Conservation (phyloP, 192 early-diverging fungal genomes). For the Backusella sp. region DNA sequence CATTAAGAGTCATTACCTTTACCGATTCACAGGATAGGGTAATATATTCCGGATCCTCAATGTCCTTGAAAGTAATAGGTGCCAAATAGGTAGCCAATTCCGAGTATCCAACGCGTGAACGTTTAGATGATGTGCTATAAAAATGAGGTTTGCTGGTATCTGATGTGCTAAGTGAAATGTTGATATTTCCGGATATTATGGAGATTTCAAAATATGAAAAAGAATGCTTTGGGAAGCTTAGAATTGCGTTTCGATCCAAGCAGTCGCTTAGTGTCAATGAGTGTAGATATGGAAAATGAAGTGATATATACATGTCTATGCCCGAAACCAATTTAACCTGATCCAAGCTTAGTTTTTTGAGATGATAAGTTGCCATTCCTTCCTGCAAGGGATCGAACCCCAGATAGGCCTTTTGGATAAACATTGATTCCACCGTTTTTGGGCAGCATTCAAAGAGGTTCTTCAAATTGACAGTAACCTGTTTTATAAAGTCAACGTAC, state of each 20-base stretch:
- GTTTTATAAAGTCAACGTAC: not conserved
- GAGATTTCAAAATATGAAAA: constrained; percentile 1
- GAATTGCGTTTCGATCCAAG: not conserved
- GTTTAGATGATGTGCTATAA: not conserved
- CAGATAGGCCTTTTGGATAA: not conserved
- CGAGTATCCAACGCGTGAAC: not conserved
- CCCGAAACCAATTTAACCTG: not conserved
- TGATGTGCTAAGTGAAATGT: not conserved
- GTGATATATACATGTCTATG: not conserved
- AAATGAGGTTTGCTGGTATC: not conserved
- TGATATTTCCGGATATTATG: not conserved
- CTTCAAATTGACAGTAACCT: not conserved
- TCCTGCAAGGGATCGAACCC: not conserved
- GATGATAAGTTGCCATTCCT: not conserved
- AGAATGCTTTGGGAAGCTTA: not conserved
- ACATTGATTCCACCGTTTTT: not conserved
- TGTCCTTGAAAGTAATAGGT: not conserved
- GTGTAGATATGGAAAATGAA: not conserved
- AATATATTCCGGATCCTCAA: not conserved
- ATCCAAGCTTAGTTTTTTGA: not conserved
- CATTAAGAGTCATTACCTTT: not conserved
- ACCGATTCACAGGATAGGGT: not conserved
- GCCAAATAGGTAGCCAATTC: not conserved
- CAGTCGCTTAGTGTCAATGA: not conserved
- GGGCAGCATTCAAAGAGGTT: not conserved